These are phyloP conservation scores for Hortiboletus flavorubellus DNA, from an alignment of 768 basidiomycete species.

Conservation along the genomic window DNA sequence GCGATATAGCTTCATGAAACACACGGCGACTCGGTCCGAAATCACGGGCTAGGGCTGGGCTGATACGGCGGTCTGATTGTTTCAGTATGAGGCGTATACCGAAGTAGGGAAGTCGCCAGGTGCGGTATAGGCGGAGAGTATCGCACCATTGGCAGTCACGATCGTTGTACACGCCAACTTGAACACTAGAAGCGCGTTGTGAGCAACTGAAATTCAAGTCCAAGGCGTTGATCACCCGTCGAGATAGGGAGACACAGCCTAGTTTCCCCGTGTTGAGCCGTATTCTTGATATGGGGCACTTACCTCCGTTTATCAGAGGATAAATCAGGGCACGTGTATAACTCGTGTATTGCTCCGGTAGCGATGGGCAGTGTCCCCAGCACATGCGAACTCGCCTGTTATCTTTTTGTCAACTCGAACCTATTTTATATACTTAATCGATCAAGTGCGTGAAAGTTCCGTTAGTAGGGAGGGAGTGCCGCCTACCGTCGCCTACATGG, in stretches of 20 bases:
- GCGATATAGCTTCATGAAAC: conserved; percentile 12
- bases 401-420: background rate
- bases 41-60: conserved; percentile 70
- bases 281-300: background rate
- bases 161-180: background rate
- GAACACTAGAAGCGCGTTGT: conserved; percentile 6
- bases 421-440: background rate
- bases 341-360: background rate
- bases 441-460: background rate
- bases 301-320: background rate
- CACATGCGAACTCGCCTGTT: background rate
- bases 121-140: conserved; percentile 47
- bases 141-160: conserved; percentile 8
- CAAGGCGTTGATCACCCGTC: background rate
- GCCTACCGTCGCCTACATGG: background rate
- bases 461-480: conserved; percentile 3
- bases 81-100: conserved; percentile 59
- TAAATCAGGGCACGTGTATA: background rate
- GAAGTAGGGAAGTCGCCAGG: conserved; percentile 64
- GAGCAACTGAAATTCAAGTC: too few species aligned
- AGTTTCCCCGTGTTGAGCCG: background rate
- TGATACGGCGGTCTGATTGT: conserved; percentile 63
- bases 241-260: too few species aligned
- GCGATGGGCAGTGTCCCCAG: background rate
- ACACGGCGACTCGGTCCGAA: conserved; percentile 62